A percentile compares a stretch with the other conserved stretches of the same genome.
Evolutionary conservation across 169 alveolate genomes (phyloP).

Genomic region (Prorocentrum cordatum): DNA sequence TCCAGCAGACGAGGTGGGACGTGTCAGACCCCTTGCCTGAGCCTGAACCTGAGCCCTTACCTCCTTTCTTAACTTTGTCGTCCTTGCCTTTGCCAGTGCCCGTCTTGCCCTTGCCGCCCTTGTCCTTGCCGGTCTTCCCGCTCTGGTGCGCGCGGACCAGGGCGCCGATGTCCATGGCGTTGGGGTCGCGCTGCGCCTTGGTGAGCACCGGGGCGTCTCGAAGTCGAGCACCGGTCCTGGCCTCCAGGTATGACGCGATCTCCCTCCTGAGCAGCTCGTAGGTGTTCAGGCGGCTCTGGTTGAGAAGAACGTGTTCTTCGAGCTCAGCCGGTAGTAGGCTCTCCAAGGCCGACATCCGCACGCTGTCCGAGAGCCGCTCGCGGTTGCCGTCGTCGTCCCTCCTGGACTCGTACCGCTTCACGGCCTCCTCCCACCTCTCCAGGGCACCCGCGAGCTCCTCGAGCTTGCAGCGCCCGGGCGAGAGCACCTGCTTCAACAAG

Average conservation of each 20-base stretch:
- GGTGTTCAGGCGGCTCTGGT: not conserved
- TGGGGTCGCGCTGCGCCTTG: too few relatives aligned
- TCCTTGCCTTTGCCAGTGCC: not conserved
- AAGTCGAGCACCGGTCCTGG: not conserved
- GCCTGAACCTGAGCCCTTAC: not conserved
- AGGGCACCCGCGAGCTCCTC: not conserved
- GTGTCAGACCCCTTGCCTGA: not conserved
- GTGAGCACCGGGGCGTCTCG: too few relatives aligned
- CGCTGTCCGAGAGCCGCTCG: not conserved
- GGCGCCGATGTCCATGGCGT: not conserved
- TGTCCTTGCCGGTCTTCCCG: not conserved
- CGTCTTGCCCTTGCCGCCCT: not conserved
- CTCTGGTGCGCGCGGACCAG: not conserved
- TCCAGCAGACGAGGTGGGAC: too few relatives aligned
- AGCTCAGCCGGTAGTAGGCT: not conserved
- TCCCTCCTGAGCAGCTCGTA: not conserved
- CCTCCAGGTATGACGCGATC: not conserved
- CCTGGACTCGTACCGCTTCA: not conserved
- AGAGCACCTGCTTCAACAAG: not conserved
- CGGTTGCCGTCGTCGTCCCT: not conserved
- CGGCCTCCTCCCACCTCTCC: not conserved
- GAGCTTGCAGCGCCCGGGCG: not conserved
- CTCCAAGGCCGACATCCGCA: not conserved
- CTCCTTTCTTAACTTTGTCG: not conserved
- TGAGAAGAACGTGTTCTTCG: not conserved